A percentile compares a stretch with the other conserved stretches of the same genome.
phyloP scores from a whole-genome alignment of 306 rosid species.

The Echinosophora koreensis region DNA sequence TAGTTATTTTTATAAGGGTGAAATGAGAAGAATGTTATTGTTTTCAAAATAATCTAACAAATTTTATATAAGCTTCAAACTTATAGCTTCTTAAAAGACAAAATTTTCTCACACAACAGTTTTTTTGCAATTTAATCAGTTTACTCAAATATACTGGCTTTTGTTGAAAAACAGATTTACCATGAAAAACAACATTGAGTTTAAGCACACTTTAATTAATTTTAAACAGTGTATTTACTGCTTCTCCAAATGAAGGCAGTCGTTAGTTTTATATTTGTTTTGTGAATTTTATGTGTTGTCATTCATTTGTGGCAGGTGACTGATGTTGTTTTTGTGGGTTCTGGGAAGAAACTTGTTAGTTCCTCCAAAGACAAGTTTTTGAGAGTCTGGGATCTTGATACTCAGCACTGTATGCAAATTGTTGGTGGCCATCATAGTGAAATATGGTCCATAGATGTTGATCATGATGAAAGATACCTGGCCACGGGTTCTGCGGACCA shows the following conservation, averaged over 20 bases:
- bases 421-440: slow-evolving; percentile 95
- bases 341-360: slow-evolving; percentile 82
- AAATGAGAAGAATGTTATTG: no score
- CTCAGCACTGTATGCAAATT: slow-evolving; percentile 97
- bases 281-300: slow-evolving; percentile 24
- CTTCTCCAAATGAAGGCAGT: neutral
- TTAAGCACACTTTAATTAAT: neutral
- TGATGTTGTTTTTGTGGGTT: slow-evolving; percentile 77
- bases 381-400: slow-evolving; percentile 98
- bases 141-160: no score
- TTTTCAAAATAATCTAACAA: no score
- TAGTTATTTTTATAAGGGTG: no score
- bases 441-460: slow-evolving; percentile 90
- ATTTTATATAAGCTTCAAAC: no score
- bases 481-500: slow-evolving; percentile 90
- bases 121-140: no score
- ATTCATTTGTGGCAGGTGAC: slow-evolving; percentile 73
- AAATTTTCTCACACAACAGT: no score
- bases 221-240: neutral
- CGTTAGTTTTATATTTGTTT: slow-evolving; percentile 20
- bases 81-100: no score
- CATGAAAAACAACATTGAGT: no score
- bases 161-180: no score
- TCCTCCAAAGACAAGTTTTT: slow-evolving; percentile 94
- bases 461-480: slow-evolving; percentile 74